Evolutionary conservation across 805 yeast species (phyloP).

Genomic region (Saccharomycopsis sp.): DNA sequence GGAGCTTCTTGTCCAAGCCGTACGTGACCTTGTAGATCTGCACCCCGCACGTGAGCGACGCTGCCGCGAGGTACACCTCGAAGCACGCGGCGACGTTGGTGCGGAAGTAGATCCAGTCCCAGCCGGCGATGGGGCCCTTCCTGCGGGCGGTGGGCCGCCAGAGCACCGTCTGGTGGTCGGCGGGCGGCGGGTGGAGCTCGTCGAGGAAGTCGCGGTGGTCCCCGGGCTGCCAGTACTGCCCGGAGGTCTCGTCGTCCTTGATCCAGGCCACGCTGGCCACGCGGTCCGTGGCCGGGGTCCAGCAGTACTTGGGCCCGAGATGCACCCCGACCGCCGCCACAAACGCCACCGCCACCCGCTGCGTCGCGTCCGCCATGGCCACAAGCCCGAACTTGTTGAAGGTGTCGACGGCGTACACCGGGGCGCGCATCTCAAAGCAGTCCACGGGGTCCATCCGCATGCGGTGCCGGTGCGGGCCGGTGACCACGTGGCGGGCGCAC

Average conservation of each 20-base stretch:
- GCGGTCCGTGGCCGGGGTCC: background rate
- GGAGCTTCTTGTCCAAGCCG: background rate
- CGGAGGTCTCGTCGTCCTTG: background rate
- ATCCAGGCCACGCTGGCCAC: background rate
- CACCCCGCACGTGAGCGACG: background rate
- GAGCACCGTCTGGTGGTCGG: background rate
- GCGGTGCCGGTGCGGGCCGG: background rate
- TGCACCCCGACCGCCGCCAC: too few relatives aligned
- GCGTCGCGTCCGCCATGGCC: slow-evolving; percentile 50
- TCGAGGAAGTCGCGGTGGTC: background rate
- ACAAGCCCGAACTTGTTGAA: slow-evolving; percentile 31
- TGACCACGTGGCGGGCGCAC: too few relatives aligned
- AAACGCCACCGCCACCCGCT: slow-evolving; percentile 30
- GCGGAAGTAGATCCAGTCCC: background rate
- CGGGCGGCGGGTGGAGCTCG: background rate
- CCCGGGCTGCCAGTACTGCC: too few relatives aligned
- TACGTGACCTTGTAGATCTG: background rate
- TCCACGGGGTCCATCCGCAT: background rate
- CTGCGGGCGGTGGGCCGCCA: background rate
- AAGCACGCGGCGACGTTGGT: background rate
- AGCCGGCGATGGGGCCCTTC: background rate
- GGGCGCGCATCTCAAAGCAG: slow-evolving; percentile 19
- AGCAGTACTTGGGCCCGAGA: too few relatives aligned
- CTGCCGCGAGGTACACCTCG: background rate
- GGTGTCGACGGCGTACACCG: slow-evolving; percentile 61